Evolutionary conservation across 2,329 filamentous ascomycete genomes (phyloP), one percentile per base, ranked within the genome.

Genomic region (Didymella segeticola): DNA sequence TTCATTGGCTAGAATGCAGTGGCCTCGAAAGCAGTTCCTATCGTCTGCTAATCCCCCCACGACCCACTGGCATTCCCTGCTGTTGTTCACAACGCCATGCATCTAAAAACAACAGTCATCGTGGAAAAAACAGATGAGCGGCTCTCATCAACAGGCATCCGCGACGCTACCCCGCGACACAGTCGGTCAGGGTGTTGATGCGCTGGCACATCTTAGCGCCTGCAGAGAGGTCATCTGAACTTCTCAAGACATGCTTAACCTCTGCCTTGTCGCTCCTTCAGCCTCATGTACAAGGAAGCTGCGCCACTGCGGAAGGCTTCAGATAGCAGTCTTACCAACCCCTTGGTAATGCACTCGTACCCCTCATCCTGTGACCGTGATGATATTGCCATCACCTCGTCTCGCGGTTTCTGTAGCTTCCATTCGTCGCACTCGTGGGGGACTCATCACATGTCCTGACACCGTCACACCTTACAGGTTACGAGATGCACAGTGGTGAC

Each of bases 181-280:
- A 54, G 59, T 66, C 66, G 69, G 69, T 71, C 62, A 71, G 67
- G 61, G 63, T 64, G 61, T 63, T 56, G 69, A 72, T 74, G 71
- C 71, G 71, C 57, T 75, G 72, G 69, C 71, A n/a, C n/a, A 72
- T 26, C 33, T 68, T 72, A 71, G 70, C 69, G 69, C 65, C 57
- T 70, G 67, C 70, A 64, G 51, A 50, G 26, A 55, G 61, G 70
- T 74, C 71, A 73, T 73, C 71, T 74, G 71, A 63, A 65, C 61
- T 63, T 61, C 43, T 51, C 47, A 48, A 56, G 29, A 49, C 45
- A 49, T 33, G 34, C 45, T 54, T 34, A 45, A 41, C 29, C 41
- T 62, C 60, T 68, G 57, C 66, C 63, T 66, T 64, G 62, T 61
- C 66, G 59, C 60, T 56, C 61, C 63, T 65, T 73, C 70, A 73